Evolutionary conservation across 176 grass and related monocot genomes (phyloP).

Genomic region (Musa itinerans): DNA sequence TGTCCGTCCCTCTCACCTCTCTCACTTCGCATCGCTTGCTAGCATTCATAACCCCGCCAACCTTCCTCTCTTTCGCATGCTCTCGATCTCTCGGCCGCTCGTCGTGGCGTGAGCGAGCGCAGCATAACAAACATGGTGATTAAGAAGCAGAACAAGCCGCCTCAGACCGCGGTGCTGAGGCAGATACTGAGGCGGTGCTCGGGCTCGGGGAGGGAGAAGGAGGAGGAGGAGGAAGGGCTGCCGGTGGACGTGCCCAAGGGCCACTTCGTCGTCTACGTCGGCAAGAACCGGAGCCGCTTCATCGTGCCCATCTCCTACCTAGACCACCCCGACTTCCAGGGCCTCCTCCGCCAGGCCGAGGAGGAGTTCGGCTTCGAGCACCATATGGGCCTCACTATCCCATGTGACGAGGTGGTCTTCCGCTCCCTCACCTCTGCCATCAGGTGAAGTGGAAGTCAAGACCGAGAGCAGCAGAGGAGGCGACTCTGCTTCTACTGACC

Average conservation of each 20-base stretch:
- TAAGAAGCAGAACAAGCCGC: slow-evolving; percentile 31
- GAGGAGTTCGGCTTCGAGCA: slow-evolving; percentile 90
- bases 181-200: slow-evolving; percentile 78
- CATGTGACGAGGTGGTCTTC: slow-evolving; percentile 88
- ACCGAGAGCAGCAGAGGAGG: too few species aligned
- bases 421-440: slow-evolving; percentile 74
- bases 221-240: slow-evolving; percentile 10
- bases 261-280: slow-evolving; percentile 94
- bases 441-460: slow-evolving; percentile 24
- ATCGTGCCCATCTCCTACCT: slow-evolving; percentile 75
- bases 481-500: too few species aligned
- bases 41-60: too few species aligned
- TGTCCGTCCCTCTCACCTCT: neutral
- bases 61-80: too few species aligned
- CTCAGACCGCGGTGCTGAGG: slow-evolving; percentile 38
- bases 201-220: slow-evolving; percentile 40
- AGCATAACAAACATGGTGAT: slow-evolving; percentile 23
- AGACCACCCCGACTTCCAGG: slow-evolving; percentile 55
- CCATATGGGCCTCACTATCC: slow-evolving; percentile 57
- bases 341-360: slow-evolving; percentile 67
- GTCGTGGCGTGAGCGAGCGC: too few species aligned
- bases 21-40: too few species aligned
- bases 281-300: slow-evolving; percentile 54
- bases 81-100: too few species aligned
- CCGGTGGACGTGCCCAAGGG: slow-evolving; percentile 75